A percentile compares a stretch with the other conserved stretches of the same genome.
Evolutionary conservation across 2,329 filamentous ascomycete genomes (phyloP).

Genomic region (Penicillium sp.): DNA sequence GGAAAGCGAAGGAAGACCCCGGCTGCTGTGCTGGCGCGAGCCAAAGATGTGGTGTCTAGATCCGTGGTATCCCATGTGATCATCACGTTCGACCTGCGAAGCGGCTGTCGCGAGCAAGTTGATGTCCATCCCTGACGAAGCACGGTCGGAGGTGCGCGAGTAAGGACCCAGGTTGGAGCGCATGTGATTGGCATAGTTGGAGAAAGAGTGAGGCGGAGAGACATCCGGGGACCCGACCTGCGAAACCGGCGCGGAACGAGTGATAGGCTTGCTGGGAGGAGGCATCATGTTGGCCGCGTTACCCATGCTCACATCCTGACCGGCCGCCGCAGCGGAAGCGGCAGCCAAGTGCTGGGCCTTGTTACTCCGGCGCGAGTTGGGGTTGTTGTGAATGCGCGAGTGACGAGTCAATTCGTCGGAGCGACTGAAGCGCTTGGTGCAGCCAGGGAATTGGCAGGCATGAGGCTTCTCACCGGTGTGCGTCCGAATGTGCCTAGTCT

Average conservation of each 20-base stretch:
- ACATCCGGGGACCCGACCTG: conserved; percentile 91
- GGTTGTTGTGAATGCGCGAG: conserved; percentile 98
- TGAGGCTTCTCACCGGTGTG: conserved; percentile 99
- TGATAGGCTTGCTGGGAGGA: conserved; percentile 73
- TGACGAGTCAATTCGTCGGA: conserved; percentile 96
- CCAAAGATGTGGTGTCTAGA: conserved; percentile 48
- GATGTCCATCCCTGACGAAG: conserved; percentile 58
- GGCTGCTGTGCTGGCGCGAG: conserved; percentile 46
- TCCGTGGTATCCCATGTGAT: conserved; percentile 46
- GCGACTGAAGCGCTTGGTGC: conserved; percentile 94
- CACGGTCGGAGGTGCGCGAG: conserved; percentile 47
- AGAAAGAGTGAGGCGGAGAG: conserved; percentile 87
- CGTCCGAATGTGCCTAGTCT: conserved; percentile 87
- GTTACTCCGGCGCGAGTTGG: conserved; percentile 90
- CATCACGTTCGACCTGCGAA: conserved; percentile 65
- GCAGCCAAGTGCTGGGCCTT: conserved; percentile 69
- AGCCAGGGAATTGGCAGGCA: conserved; percentile 90
- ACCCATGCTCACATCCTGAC: conserved; percentile 50
- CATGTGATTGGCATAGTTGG: conserved; percentile 59
- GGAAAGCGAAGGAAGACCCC: conserved; percentile 72
- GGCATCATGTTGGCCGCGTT: conserved; percentile 69
- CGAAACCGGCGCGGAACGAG: conserved; percentile 84
- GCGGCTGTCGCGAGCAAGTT: conserved; percentile 69
- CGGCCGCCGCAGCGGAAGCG: conserved; percentile 55
- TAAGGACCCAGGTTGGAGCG: conserved; percentile 60